phyloP scores from a whole-genome alignment of 1,139 yeast genomes.

The Blastobotrys arbuscula region DNA sequence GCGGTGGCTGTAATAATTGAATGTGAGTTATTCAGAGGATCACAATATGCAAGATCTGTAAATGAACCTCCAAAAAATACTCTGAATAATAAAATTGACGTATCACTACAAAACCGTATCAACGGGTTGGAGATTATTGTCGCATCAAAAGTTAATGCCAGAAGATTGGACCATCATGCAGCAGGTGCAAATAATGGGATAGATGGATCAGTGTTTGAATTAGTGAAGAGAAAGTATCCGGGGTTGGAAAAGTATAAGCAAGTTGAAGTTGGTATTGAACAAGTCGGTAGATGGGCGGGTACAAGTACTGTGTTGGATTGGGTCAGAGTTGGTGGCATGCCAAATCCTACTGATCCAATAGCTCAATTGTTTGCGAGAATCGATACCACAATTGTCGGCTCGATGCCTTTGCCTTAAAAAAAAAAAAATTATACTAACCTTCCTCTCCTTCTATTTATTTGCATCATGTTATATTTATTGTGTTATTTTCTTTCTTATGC shows the following conservation, averaged over 20 bases:
- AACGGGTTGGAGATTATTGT: slow-evolving; percentile 7
- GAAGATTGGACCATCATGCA: slow-evolving; percentile 8
- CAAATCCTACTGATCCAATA: slow-evolving; percentile 2
- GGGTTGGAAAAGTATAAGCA: slow-evolving; percentile 6
- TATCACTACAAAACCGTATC: slow-evolving; percentile 1
- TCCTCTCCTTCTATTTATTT: too few species aligned
- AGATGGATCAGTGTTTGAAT: slow-evolving; percentile 8
- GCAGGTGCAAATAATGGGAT: slow-evolving; percentile 8
- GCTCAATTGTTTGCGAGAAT: slow-evolving; percentile 6
- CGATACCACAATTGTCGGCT: neutral
- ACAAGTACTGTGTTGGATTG: slow-evolving; percentile 6
- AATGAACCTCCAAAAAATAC: neutral
- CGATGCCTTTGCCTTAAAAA: slow-evolving; percentile 2
- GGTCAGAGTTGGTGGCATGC: slow-evolving; percentile 1
- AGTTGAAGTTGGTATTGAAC: slow-evolving; percentile 7
- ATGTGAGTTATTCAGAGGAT: slow-evolving; percentile 4
- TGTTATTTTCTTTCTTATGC: too few species aligned
- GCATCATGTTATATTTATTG: too few species aligned
- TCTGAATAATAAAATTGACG: neutral
- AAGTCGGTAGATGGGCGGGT: slow-evolving; percentile 8
- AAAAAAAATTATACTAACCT: too few species aligned
- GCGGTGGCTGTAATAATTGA: slow-evolving; percentile 9
- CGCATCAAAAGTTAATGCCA: slow-evolving; percentile 8
- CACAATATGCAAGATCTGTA: neutral
- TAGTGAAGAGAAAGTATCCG: slow-evolving; percentile 6